These are phyloP conservation scores for Lepidium africanum DNA, from an alignment of 345 rosid genomes.

Conservation along the genomic window DNA sequence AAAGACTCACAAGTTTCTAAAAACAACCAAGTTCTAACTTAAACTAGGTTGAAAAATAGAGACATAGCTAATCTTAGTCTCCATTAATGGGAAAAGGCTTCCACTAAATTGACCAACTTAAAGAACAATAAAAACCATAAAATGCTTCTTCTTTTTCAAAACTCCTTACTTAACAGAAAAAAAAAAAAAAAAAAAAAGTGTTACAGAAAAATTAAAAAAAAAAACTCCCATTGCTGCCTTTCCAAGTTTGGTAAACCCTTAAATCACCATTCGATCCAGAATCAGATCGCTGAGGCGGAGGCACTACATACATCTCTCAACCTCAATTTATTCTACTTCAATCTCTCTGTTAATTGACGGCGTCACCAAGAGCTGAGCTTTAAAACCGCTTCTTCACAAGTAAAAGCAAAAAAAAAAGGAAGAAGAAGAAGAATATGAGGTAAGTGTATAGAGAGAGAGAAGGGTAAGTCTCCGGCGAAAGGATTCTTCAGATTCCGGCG, in stretches of 20 bases:
- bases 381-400: not conserved
- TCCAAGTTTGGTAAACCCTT: conserved; percentile 83
- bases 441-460: not conserved
- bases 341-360: not conserved
- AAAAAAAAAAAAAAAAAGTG: not conserved
- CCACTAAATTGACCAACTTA: not conserved
- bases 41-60: conserved; percentile 12
- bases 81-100: not conserved
- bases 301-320: conserved; percentile 76
- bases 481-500: conserved; percentile 28
- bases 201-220: not conserved
- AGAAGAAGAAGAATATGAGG: not conserved
- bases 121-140: not conserved
- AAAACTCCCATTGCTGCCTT: conserved; percentile 80
- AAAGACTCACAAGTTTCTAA: not conserved
- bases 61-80: not conserved
- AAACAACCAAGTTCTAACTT: not conserved
- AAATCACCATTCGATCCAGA: conserved; percentile 49
- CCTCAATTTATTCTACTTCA: conserved; percentile 7
- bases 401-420: not conserved
- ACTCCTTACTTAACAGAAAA: too few species aligned
- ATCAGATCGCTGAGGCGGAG: conserved; percentile 81
- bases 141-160: too few species aligned
- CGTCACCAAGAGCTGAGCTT: conserved; percentile 19
- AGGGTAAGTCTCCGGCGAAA: conserved; percentile 17